phyloP scores from a whole-genome alignment of 176 grass and related monocot species.

The Melocanna baccifera region DNA sequence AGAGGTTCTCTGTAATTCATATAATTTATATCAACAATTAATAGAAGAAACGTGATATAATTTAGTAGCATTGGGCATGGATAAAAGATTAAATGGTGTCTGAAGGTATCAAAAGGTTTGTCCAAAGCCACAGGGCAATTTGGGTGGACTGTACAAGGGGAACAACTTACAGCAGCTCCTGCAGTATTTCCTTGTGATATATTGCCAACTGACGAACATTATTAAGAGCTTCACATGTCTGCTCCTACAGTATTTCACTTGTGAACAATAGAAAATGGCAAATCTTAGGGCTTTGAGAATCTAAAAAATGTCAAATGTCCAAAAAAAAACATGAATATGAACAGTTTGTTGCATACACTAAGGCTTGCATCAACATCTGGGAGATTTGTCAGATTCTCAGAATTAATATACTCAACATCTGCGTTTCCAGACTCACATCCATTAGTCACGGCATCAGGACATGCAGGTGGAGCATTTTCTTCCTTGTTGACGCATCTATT shows the following conservation, averaged over 20 bases:
- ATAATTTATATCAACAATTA: neutral
- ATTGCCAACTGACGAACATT: constrained; percentile 84
- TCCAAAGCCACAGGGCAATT: neutral
- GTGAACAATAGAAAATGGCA: neutral
- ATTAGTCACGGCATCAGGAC: constrained; percentile 28
- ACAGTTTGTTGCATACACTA: constrained; percentile 40
- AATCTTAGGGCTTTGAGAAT: constrained; percentile 1
- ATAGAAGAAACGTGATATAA: neutral
- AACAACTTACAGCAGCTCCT: constrained; percentile 73
- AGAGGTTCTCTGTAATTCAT: constrained; percentile 53
- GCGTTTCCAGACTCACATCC: constrained; percentile 32
- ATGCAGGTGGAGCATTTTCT: constrained; percentile 32
- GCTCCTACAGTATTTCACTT: too few relatives aligned
- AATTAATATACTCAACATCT: constrained; percentile 64
- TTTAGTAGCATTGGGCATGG: neutral
- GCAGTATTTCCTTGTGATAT: constrained; percentile 75
- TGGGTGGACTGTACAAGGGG: neutral
- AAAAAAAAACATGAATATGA: neutral
- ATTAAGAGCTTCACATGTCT: constrained; percentile 87
- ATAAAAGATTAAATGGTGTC: constrained; percentile 10
- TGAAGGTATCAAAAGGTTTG: neutral
- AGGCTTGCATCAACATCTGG: constrained; percentile 43
- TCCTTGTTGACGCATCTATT: constrained; percentile 35
- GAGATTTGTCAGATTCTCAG: constrained; percentile 52
- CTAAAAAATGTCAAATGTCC: neutral